Percentiles rank a stretch among this genome's conserved stretches.
phyloP scores from a whole-genome alignment of 768 basidiomycete species.

The Tulasnella sp. region DNA sequence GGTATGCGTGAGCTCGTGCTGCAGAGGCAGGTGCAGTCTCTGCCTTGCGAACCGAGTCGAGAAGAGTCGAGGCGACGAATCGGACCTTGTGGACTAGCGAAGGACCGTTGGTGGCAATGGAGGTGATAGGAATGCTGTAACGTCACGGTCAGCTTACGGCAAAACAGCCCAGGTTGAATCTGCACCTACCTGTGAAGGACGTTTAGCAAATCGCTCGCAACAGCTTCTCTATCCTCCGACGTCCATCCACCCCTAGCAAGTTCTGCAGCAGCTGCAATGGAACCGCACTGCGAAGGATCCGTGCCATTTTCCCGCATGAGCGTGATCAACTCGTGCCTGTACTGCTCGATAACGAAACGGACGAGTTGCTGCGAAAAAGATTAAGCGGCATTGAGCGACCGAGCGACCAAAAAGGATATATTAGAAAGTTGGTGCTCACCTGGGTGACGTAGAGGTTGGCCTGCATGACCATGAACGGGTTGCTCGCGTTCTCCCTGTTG shows the following conservation, averaged over 20 bases:
- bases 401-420: neutral
- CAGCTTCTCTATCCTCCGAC: constrained; percentile 66
- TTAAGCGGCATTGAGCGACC: neutral
- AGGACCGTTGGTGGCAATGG: constrained; percentile 72
- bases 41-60: constrained; percentile 73
- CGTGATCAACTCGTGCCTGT: constrained; percentile 71
- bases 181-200: constrained; percentile 61
- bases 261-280: constrained; percentile 6
- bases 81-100: constrained; percentile 72
- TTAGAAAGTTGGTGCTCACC: constrained; percentile 31
- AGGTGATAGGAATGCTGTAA: constrained; percentile 78
- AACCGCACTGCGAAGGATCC: constrained; percentile 29
- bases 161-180: neutral
- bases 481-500: constrained; percentile 70
- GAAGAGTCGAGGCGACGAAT: constrained; percentile 80
- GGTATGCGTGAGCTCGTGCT: constrained; percentile 74
- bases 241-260: constrained; percentile 13
- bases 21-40: constrained; percentile 71
- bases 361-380: constrained; percentile 63
- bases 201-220: constrained; percentile 76
- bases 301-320: constrained; percentile 54
- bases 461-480: constrained; percentile 86
- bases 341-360: constrained; percentile 85
- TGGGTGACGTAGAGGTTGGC: constrained; percentile 89
- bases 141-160: neutral